phyloP scores from a whole-genome alignment of 495 filamentous ascomycete genomes.

The Friedmanniomyces simplex region DNA sequence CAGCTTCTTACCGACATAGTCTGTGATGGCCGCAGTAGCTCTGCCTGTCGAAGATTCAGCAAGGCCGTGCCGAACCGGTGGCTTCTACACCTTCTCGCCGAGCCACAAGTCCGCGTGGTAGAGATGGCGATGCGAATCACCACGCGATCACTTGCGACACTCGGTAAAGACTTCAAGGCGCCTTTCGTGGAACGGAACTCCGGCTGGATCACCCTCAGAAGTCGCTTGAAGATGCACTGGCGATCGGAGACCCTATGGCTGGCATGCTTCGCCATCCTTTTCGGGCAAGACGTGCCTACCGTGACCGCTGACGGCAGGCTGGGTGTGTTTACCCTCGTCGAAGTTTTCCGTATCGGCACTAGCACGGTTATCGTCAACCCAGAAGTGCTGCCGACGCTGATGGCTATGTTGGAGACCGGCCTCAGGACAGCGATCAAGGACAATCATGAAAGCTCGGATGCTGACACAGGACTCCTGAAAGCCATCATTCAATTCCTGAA shows the following conservation, averaged over 20 bases:
- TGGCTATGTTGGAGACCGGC: slow-evolving; percentile 79
- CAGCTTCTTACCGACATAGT: slow-evolving; percentile 73
- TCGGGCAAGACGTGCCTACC: slow-evolving; percentile 63
- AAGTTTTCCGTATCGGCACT: slow-evolving; percentile 49
- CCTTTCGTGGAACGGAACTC: slow-evolving; percentile 80
- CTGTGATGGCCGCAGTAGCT: slow-evolving; percentile 55
- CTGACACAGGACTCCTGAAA: slow-evolving; percentile 42
- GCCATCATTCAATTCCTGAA: slow-evolving; percentile 69
- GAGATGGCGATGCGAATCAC: slow-evolving; percentile 75
- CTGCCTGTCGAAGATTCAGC: slow-evolving; percentile 74
- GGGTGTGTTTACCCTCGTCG: slow-evolving; percentile 59
- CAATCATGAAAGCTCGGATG: slow-evolving; percentile 23
- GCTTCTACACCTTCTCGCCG: slow-evolving; percentile 86
- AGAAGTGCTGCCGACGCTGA: slow-evolving; percentile 69
- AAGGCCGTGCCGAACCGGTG: slow-evolving; percentile 77
- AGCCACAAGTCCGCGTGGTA: slow-evolving; percentile 74
- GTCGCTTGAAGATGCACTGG: slow-evolving; percentile 82
- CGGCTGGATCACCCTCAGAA: slow-evolving; percentile 73
- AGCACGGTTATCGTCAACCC: slow-evolving; percentile 59
- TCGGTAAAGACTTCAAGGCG: slow-evolving; percentile 66
- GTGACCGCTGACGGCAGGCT: slow-evolving; percentile 51
- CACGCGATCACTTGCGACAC: slow-evolving; percentile 69
- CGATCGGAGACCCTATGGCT: slow-evolving; percentile 75
- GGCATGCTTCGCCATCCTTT: slow-evolving; percentile 79
- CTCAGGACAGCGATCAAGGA: slow-evolving; percentile 55